Evolutionary conservation across 208 protist genomes (phyloP), one percentile per base, ranked within the genome.

Genomic region (Balamuthia mandrillaris): DNA sequence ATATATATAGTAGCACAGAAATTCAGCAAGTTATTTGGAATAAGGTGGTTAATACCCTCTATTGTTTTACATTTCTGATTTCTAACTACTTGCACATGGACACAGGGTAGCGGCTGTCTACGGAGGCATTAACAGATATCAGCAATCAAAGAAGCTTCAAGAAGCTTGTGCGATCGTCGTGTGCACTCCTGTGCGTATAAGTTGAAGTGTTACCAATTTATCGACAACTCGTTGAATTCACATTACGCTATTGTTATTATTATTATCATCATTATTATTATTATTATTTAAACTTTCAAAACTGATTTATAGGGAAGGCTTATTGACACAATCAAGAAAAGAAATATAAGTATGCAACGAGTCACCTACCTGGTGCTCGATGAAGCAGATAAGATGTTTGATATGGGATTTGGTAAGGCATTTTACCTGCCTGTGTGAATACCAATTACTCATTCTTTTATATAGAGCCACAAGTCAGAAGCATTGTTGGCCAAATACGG

Each of bases 321-420:
- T 56, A 24, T 18, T 56, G 18, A 24, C 18, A 56, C 18, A n/a
- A 78, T 92, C 27, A 92, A 91, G 79, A 45, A 41, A 10, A 91
- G 81, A 21, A 88, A 47, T 6, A 79, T 41, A 1, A 90, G 77
- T 4, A 39, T 93, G 29, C 61, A 82, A 21, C 33, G 79, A 16
- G 39, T 77, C 12, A 90, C 74, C 21, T 91, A 82, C 45, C 66
- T 93, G 10, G 79, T 91, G 1, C 51, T 93, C 29, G 91, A 93
- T 77, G 91, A 93, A 37, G 89, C 90, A 27, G 91, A 92, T 63
- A 86, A 58, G 35, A 91, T 93, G 85, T 87, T 91, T 75, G 88
- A 92, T 47, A 56, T 91, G 61, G 86, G 88, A 2, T 85, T 85
- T 49, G 61, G 61, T 70, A 70, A 56, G 18, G n/a, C n/a, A n/a